Base-by-base conservation (phyloP, 1,284 basidiomycete genomes). In the Rugosomyces carneus region DNA sequence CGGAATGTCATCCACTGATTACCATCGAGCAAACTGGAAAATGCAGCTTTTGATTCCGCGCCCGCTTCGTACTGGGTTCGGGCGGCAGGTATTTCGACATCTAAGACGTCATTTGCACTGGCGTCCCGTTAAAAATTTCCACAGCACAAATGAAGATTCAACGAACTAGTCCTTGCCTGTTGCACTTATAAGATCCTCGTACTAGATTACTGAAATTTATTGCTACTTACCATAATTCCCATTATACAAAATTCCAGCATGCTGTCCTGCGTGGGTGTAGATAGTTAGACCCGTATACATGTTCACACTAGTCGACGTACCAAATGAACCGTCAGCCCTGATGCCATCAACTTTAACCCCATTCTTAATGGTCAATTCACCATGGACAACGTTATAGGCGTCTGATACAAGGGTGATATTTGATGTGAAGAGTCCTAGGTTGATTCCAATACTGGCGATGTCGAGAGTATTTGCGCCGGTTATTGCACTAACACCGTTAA, bases 381-480 rank as follows among this genome's bases (percentile, higher is more conserved):
- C 55, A 50, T 81, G 76, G 3, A 77, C 67, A 10, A 69, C 64
- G 15, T 51, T 52, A 55, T 77, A 82, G 1, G 78, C 80, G 41
- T 79, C 74, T 2, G 60, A 58, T 21, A 84, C 60, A 7, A 75
- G 58, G 5, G 71, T 66, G 1, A 57, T 53, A 52, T 82, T 77
- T 19, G 51, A 54, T 18, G 69, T 72, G 18, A 76, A 60, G 1
- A 83, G 59, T 3, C 71, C 76, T 7, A 66, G 62, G 52, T 80
- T 75, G 20, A 81, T 73, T 9, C 79, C 78, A 34, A 82, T 73
- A 49, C 69, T 73, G 6, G 77, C 76, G 9, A 83, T 67, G 57
- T 83, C 81, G 31, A 83, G 66, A 1, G 72, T 70, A 56, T 87
- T 86, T 0, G 84, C 81, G 21, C 83, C 84, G 6, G 78, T 79